Evolutionary conservation across 805 yeast species (phyloP).

Genomic region (Wickerhamomyces rabaulensis): DNA sequence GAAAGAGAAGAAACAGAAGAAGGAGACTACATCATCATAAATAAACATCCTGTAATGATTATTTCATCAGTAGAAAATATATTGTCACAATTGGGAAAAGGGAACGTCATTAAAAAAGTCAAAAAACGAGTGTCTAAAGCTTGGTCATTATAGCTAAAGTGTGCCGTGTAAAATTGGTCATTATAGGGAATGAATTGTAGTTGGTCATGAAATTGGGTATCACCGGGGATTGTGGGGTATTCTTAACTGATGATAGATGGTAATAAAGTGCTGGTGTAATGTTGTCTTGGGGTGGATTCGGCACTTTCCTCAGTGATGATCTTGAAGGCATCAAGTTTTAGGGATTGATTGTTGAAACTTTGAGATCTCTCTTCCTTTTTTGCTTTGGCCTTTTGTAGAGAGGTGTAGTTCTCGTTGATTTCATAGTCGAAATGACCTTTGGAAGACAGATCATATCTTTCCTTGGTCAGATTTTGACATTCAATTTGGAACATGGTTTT

Average conservation of each 20-base stretch:
- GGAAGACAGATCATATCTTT: background rate
- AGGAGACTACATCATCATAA: background rate
- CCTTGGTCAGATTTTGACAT: background rate
- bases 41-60: background rate
- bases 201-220: background rate
- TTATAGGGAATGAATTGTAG: background rate
- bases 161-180: background rate
- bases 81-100: background rate
- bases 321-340: constrained; percentile 1
- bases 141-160: background rate
- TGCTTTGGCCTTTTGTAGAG: constrained; percentile 16
- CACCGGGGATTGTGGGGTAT: too few relatives aligned
- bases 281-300: constrained; percentile 12
- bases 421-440: constrained; percentile 1
- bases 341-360: background rate
- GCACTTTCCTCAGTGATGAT: background rate
- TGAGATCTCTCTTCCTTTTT: constrained; percentile 6
- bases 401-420: constrained; percentile 12
- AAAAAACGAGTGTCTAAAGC: background rate
- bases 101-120: background rate
- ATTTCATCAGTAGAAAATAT: background rate
- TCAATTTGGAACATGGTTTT: constrained; percentile 1
- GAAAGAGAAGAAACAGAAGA: too few relatives aligned
- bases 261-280: constrained; percentile 4
- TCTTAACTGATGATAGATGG: constrained; percentile 6